Evolutionary conservation across 148 eudicot species (phyloP).

Genomic region (Silene conica): DNA sequence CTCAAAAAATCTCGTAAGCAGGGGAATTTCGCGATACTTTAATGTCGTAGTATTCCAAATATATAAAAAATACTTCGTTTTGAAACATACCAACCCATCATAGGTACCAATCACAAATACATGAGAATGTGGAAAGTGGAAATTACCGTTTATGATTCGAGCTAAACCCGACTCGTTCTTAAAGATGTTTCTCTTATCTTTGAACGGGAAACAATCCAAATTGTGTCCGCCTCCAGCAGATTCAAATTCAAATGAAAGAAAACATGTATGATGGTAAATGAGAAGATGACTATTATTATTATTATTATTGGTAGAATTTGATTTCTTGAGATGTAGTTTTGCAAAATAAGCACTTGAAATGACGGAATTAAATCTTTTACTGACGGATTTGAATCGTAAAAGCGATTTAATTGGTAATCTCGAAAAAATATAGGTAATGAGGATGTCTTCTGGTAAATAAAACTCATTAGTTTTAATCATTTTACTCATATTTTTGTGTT

Average conservation of each 20-base stretch:
- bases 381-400: background rate
- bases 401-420: background rate
- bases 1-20: background rate
- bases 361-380: background rate
- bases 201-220: constrained; percentile 3
- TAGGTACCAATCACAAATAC: background rate
- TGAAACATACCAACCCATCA: background rate
- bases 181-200: background rate
- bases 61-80: background rate
- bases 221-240: background rate
- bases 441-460: background rate
- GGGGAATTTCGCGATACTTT: background rate
- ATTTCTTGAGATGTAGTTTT: background rate
- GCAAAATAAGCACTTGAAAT: constrained; percentile 5
- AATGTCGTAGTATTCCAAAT: background rate
- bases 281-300: background rate
- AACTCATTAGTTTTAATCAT: background rate
- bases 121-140: background rate
- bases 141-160: background rate
- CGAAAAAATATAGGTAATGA: background rate
- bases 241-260: constrained; percentile 1
- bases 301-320: background rate
- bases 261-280: constrained; percentile 3
- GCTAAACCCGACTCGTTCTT: background rate
- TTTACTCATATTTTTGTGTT: background rate